phyloP scores from a whole-genome alignment of 805 yeast genomes.

The Nakazawaea siamensis region DNA sequence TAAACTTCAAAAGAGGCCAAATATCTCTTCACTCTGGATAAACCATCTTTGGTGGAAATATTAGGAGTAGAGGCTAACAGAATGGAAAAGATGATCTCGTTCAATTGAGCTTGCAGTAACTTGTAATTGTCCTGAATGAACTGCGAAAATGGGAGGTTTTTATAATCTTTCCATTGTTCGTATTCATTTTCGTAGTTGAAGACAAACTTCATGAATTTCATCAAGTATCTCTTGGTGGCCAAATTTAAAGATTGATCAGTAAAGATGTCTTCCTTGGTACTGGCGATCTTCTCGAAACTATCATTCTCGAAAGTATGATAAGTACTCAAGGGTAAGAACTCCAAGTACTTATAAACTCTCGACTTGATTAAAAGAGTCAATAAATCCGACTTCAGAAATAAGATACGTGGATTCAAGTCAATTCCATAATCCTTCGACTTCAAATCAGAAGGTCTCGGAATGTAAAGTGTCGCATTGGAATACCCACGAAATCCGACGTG shows the following conservation, averaged over 20 bases:
- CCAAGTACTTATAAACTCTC: constrained; percentile 84
- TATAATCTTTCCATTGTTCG: constrained; percentile 48
- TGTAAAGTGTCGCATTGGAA: constrained; percentile 67
- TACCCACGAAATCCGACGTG: constrained; percentile 24
- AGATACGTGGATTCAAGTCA: constrained; percentile 77
- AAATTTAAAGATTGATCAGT: constrained; percentile 76
- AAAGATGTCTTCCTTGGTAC: constrained; percentile 88
- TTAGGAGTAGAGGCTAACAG: constrained; percentile 63
- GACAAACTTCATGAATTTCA: constrained; percentile 89
- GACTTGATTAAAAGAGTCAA: constrained; percentile 71
- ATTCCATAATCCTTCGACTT: constrained; percentile 73
- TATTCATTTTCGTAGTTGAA: constrained; percentile 57
- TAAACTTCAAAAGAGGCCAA: constrained; percentile 81
- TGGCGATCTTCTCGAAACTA: constrained; percentile 75
- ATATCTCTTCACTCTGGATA: constrained; percentile 77
- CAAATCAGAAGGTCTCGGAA: constrained; percentile 54
- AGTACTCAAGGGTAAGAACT: constrained; percentile 79
- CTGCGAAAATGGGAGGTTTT: constrained; percentile 44
- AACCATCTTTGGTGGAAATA: constrained; percentile 64
- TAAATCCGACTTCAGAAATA: constrained; percentile 88
- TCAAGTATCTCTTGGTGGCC: constrained; percentile 70
- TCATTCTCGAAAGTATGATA: constrained; percentile 96
- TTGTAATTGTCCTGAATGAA: constrained; percentile 62
- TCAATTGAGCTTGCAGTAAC: constrained; percentile 64
- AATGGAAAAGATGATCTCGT: constrained; percentile 78